A percentile compares a stretch with the other conserved stretches of the same genome.
Conservation (phyloP, 306 rosid genomes). For the Gillenia trifoliata region DNA sequence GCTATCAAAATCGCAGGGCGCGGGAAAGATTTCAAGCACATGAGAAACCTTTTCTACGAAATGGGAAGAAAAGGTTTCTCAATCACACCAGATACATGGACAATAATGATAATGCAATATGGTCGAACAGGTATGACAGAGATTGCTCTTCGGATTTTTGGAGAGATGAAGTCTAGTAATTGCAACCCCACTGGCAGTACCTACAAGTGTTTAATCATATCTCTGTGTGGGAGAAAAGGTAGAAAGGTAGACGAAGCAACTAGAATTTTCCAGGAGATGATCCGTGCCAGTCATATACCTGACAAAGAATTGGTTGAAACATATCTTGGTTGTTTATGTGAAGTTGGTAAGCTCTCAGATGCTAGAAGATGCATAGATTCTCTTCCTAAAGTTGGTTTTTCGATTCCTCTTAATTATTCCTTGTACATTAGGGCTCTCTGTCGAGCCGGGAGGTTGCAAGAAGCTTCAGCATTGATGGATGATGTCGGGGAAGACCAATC, state of each 20-base stretch:
- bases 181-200: conserved; percentile 54
- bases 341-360: conserved; percentile 51
- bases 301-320: conserved; percentile 71
- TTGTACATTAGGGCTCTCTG: conserved; percentile 70
- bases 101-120: conserved; percentile 81
- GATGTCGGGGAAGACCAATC: conserved; percentile 39
- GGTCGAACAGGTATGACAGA: conserved; percentile 85
- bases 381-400: conserved; percentile 48
- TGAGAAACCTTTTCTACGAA: conserved; percentile 70
- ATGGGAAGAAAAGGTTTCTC: conserved; percentile 67
- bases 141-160: conserved; percentile 58
- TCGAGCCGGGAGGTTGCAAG: conserved; percentile 63
- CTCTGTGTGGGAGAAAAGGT: conserved; percentile 72
- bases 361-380: conserved; percentile 61
- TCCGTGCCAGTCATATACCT: conserved; percentile 42
- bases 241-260: conserved; percentile 74
- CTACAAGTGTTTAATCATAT: conserved; percentile 70
- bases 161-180: conserved; percentile 64
- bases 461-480: conserved; percentile 53
- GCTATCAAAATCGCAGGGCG: conserved; percentile 82
- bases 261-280: conserved; percentile 54
- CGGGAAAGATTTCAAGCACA: conserved; percentile 87
- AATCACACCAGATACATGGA: conserved; percentile 82
- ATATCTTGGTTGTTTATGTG: conserved; percentile 70
- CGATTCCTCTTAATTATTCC: conserved; percentile 51